These are phyloP conservation scores for Sextonia rubra DNA, from an alignment of 164 flowering plant species.

Conservation along the genomic window DNA sequence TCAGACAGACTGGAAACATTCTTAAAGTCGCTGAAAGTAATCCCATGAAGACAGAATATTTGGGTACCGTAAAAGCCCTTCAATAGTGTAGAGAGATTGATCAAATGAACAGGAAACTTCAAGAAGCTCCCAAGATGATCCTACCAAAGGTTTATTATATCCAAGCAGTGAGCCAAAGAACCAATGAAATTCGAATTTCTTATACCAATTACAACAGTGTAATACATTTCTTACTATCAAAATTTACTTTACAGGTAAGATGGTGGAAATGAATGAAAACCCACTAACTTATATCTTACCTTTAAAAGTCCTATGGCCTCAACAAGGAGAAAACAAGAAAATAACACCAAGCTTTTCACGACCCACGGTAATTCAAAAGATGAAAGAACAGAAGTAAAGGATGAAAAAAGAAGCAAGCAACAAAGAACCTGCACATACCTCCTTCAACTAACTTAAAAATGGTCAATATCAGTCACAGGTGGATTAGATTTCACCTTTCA, in stretches of 20 bases:
- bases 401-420: slow-evolving; percentile 7
- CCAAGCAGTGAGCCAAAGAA: background rate
- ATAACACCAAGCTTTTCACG: slow-evolving; percentile 7
- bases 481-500: slow-evolving; percentile 18
- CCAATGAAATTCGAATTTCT: slow-evolving; percentile 13
- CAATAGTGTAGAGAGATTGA: too few species aligned
- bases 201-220: slow-evolving; percentile 44
- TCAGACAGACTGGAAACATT: too few species aligned
- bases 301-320: slow-evolving; percentile 24
- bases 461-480: slow-evolving; percentile 37
- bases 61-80: too few species aligned
- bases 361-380: slow-evolving; percentile 4
- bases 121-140: background rate
- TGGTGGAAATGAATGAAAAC: slow-evolving; percentile 23
- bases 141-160: background rate
- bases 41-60: too few species aligned
- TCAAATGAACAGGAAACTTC: background rate
- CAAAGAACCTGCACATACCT: slow-evolving; percentile 35
- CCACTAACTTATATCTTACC: slow-evolving; percentile 41
- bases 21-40: too few species aligned
- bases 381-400: slow-evolving; percentile 12
- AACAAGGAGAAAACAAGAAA: slow-evolving; percentile 14
- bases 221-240: slow-evolving; percentile 37
- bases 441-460: slow-evolving; percentile 21
- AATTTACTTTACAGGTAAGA: slow-evolving; percentile 56